phyloP scores from a whole-genome alignment of 495 filamentous ascomycete genomes.

The Trichodelitschia bisporula region DNA sequence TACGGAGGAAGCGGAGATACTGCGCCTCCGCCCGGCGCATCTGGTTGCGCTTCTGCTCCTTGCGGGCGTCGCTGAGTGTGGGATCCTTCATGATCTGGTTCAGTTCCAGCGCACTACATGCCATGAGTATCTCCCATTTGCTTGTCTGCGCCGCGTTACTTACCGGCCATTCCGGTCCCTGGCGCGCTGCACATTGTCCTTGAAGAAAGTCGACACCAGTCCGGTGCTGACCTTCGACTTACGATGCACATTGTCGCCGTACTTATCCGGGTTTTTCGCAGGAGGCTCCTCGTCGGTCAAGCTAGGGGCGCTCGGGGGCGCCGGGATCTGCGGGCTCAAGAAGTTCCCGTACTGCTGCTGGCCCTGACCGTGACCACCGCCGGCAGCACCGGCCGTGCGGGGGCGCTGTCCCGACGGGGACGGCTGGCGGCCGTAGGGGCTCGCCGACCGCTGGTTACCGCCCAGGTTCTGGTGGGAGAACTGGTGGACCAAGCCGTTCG shows the following conservation, averaged over 20 bases:
- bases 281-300: constrained; percentile 18
- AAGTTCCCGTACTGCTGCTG: constrained; percentile 33
- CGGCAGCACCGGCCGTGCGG: constrained; percentile 45
- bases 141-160: too few species aligned
- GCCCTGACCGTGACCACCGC: constrained; percentile 3
- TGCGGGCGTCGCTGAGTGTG: constrained; percentile 44
- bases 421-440: constrained; percentile 43
- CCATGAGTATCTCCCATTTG: too few species aligned
- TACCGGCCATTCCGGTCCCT: constrained; percentile 79
- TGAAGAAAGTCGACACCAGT: constrained; percentile 72
- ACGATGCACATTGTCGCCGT: constrained; percentile 14
- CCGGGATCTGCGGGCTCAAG: constrained; percentile 22
- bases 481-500: constrained; percentile 74
- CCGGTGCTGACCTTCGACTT: constrained; percentile 21
- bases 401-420: constrained; percentile 46
- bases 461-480: constrained; percentile 88
- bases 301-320: constrained; percentile 8
- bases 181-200: constrained; percentile 81
- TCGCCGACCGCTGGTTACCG: constrained; percentile 30
- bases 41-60: constrained; percentile 51
- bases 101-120: constrained; percentile 58
- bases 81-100: constrained; percentile 58
- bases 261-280: constrained; percentile 14
- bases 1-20: constrained; percentile 83
- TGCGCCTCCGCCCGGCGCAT: constrained; percentile 65